Evolutionary conservation across 2,329 filamentous ascomycete genomes (phyloP), one percentile per base, ranked within the genome.

Genomic region (Furcasterigmium sp.): DNA sequence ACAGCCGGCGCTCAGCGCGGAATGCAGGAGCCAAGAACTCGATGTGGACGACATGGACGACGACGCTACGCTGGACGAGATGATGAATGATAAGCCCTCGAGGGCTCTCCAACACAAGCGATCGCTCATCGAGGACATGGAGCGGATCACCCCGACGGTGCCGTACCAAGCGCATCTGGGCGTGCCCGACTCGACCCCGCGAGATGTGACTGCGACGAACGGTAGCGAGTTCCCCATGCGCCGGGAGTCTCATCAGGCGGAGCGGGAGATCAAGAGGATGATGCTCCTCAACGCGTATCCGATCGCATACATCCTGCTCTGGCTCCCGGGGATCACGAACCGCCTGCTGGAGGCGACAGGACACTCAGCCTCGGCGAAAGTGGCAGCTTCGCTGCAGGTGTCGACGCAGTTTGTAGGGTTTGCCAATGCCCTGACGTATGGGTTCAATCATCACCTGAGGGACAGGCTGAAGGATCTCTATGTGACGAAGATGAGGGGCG

Each of bases 261-360:
- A 54, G 47, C 51, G 44, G 35, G 52, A 57, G 44, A 51, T 62
- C 21, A 55, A 55, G 37, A 56, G 56, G 38, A 58, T 65, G 47
- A 53, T 67, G 17, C 48, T 65, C 8, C 51, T 67, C 39, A 64
- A 65, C 42, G 63, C 59, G 2, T 67, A 66, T 39, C 63, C 63
- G 1, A 57, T 63, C 36, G 55, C 55, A 29, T 65, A 63, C 50
- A 57, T 66, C 35, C 37, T 65, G 5, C 56, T 66, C n/a, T 66
- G 59, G 62, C 54, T 67, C 7, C 64, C 63, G 0, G 64, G 63
- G 6, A 57, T 67, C 42, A 45, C 51, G 28, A 67, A 65, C 51
- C 56, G 60, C 21, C 40, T 60, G 32, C 53, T 52, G 32, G 61
- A 62, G 48, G 55, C 50, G 20, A 51, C 54, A 3, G 60, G 51